A percentile compares a stretch with the other conserved stretches of the same genome.
Conservation (phyloP, 306 rosid species). For the Datisca glomerata region DNA sequence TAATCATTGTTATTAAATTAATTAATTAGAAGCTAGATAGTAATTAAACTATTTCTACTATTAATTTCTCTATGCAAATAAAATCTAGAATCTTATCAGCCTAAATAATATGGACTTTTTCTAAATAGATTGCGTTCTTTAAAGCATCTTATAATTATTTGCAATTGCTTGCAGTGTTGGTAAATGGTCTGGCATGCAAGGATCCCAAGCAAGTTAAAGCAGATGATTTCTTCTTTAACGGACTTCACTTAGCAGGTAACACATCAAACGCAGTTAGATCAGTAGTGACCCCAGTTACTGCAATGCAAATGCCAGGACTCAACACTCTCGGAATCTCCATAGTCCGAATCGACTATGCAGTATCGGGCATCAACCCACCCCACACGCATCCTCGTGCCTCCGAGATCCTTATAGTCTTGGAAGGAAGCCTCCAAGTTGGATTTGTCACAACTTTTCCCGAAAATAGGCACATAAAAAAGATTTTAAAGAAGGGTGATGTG, state of each 20-base stretch:
- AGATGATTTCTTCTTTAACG: slow-evolving; percentile 14
- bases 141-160: not conserved
- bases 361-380: slow-evolving; percentile 20
- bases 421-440: slow-evolving; percentile 22
- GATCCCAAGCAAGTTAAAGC: slow-evolving; percentile 17
- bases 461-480: slow-evolving; percentile 9
- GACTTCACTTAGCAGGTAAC: slow-evolving; percentile 15
- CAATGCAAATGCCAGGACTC: slow-evolving; percentile 18
- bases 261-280: slow-evolving; percentile 14
- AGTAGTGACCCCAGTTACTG: slow-evolving; percentile 16
- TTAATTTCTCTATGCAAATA: too few relatives aligned
- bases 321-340: slow-evolving; percentile 25
- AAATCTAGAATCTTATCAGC: not conserved
- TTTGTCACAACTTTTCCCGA: slow-evolving; percentile 14
- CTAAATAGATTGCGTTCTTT: not conserved
- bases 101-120: not conserved
- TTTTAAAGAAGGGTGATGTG: slow-evolving; percentile 20
- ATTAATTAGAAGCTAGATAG: too few relatives aligned
- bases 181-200: slow-evolving; percentile 20
- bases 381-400: too few relatives aligned
- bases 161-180: not conserved
- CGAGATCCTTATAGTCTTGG: slow-evolving; percentile 16
- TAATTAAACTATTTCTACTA: too few relatives aligned
- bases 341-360: slow-evolving; percentile 16
- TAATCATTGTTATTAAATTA: too few relatives aligned